Evolutionary conservation across 2,329 filamentous ascomycete genomes (phyloP).

Genomic region (Trichoderma koningii): DNA sequence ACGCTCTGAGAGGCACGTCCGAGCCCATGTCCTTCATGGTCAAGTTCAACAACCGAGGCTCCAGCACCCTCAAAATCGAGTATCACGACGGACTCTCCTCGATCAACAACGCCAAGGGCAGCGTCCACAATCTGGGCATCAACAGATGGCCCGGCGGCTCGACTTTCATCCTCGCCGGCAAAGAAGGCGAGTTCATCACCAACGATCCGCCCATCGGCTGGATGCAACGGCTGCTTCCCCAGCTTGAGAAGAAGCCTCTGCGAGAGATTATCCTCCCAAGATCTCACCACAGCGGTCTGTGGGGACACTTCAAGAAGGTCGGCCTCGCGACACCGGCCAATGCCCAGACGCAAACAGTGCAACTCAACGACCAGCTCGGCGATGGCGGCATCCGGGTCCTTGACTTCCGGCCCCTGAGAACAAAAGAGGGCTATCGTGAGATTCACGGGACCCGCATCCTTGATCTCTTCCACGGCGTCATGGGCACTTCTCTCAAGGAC

Average conservation of each 20-base stretch:
- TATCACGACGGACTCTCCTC: conserved; percentile 35
- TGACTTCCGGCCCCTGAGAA: conserved; percentile 34
- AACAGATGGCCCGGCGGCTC: conserved; percentile 29
- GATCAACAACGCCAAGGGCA: conserved; percentile 24
- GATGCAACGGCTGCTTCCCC: conserved; percentile 37
- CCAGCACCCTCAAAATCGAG: conserved; percentile 28
- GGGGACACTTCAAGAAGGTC: conserved; percentile 13
- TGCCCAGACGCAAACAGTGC: conserved; percentile 34
- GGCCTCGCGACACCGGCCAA: conserved; percentile 28
- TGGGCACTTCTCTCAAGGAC: conserved; percentile 34
- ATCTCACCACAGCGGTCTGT: conserved; percentile 40
- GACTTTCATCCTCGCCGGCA: conserved; percentile 38
- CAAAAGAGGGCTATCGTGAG: conserved; percentile 28
- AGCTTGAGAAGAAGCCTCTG: conserved; percentile 36
- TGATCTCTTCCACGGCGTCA: conserved; percentile 32
- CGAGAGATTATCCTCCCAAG: conserved; percentile 38
- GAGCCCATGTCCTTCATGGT: conserved; percentile 36
- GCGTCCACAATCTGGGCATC: conserved; percentile 30
- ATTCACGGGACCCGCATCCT: conserved; percentile 31
- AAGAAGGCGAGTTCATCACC: conserved; percentile 37
- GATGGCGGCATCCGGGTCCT: conserved; percentile 38
- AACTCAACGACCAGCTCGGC: conserved; percentile 35
- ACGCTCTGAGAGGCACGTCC: conserved; percentile 36
- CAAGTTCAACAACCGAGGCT: conserved; percentile 28
- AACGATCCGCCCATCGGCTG: conserved; percentile 34